Percentiles rank a stretch among this genome's conserved stretches.
Evolutionary conservation across 768 basidiomycete genomes (phyloP).

Genomic region (Mycena chlorophos): DNA sequence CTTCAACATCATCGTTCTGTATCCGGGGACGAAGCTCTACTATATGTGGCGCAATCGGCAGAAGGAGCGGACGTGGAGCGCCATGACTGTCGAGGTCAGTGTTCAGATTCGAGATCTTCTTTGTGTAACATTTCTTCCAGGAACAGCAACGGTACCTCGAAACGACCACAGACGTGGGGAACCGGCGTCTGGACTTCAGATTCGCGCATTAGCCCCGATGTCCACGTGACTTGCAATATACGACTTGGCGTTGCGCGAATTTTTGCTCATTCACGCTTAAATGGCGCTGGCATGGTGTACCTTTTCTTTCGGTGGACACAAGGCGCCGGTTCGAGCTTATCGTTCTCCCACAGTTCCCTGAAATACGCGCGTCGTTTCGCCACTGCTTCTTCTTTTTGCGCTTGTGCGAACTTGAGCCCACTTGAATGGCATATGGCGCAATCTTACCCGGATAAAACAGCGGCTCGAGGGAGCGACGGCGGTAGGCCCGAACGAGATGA

Average conservation of each 20-base stretch:
- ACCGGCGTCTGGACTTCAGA: conserved; percentile 61
- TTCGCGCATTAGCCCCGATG: conserved; percentile 63
- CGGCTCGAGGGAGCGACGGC: neutral
- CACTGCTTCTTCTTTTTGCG: no score
- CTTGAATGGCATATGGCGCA: neutral
- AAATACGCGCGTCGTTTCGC: no score
- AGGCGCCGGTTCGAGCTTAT: no score
- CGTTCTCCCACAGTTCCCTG: no score
- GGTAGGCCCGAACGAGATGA: neutral
- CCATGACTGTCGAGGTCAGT: conserved; percentile 50
- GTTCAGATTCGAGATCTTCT: neutral
- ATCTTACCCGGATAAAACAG: neutral
- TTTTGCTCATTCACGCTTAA: no score
- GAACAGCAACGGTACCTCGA: conserved; percentile 55
- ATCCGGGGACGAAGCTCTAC: conserved; percentile 54
- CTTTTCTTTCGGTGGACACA: no score
- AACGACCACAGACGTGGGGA: conserved; percentile 61
- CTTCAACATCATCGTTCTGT: conserved; percentile 53
- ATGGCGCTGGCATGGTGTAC: no score
- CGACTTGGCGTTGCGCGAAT: no score
- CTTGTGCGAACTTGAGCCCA: neutral
- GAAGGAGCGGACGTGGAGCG: conserved; percentile 55
- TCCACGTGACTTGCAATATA: no score
- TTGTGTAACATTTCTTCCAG: conserved; percentile 29
- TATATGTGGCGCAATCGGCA: conserved; percentile 60